A percentile compares a stretch with the other conserved stretches of the same genome.
Conservation (phyloP, 2,329 filamentous ascomycete species). For the Xylariaceae sp. region DNA sequence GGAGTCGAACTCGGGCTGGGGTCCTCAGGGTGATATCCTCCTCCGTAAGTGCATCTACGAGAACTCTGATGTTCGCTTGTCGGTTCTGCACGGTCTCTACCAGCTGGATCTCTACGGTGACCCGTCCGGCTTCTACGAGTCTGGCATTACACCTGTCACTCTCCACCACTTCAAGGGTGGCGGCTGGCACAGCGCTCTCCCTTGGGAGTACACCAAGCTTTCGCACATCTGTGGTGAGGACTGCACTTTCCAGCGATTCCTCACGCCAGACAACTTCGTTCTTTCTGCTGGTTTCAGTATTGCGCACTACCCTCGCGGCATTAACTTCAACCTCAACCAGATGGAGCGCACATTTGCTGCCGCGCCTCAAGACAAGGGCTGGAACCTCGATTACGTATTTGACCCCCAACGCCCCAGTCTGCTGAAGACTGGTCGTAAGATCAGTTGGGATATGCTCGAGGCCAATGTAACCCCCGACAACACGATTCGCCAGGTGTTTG, state of each 20-base stretch:
- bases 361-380: conserved; percentile 43
- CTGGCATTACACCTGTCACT: conserved; percentile 53
- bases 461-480: conserved; percentile 43
- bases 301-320: conserved; percentile 49
- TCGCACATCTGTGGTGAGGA: conserved; percentile 56
- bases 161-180: conserved; percentile 61
- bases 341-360: conserved; percentile 50
- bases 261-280: conserved; percentile 48
- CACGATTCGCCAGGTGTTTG: conserved; percentile 49
- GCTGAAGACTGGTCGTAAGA: conserved; percentile 46
- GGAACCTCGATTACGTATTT: conserved; percentile 48
- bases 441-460: conserved; percentile 51
- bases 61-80: conserved; percentile 54
- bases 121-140: conserved; percentile 60
- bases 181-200: conserved; percentile 50
- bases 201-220: conserved; percentile 52
- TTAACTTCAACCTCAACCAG: conserved; percentile 46
- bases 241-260: conserved; percentile 55
- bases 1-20: conserved; percentile 54
- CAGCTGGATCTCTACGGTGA: conserved; percentile 58
- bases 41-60: conserved; percentile 61
- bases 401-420: conserved; percentile 46
- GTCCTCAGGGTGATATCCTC: conserved; percentile 56
- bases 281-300: conserved; percentile 57
- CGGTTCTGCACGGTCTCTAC: conserved; percentile 52